Evolutionary conservation across 495 filamentous ascomycete genomes (phyloP).

Genomic region (Xylaria intraflava): DNA sequence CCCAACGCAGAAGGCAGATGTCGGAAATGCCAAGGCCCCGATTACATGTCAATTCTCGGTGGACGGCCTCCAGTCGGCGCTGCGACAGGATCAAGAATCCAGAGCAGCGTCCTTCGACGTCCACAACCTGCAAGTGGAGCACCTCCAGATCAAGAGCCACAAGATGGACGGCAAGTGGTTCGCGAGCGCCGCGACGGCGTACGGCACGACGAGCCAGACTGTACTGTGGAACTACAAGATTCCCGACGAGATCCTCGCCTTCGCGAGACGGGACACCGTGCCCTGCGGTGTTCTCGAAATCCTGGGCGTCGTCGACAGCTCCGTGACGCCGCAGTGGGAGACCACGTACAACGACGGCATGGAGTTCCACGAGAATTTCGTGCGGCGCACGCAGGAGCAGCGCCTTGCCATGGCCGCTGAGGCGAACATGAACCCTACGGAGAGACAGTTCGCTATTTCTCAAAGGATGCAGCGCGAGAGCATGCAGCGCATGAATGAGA

Average conservation of each 20-base stretch:
- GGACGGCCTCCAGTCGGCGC: conserved; percentile 35
- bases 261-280: conserved; percentile 47
- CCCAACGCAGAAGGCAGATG: conserved; percentile 23
- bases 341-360: conserved; percentile 32
- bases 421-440: conserved; percentile 36
- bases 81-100: conserved; percentile 27
- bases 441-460: conserved; percentile 36
- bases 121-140: conserved; percentile 36
- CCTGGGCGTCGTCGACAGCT: conserved; percentile 44
- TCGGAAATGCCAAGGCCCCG: conserved; percentile 15
- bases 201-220: conserved; percentile 44
- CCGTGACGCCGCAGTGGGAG: conserved; percentile 52
- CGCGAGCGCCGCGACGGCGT: conserved; percentile 47
- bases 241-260: conserved; percentile 44
- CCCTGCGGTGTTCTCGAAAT: conserved; percentile 58
- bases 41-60: conserved; percentile 42
- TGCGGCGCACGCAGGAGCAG: conserved; percentile 33
- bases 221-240: conserved; percentile 58
- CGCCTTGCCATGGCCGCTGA: conserved; percentile 39
- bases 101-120: conserved; percentile 19
- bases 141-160: conserved; percentile 27
- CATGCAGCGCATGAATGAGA: conserved; percentile 34
- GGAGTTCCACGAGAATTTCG: conserved; percentile 31
- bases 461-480: conserved; percentile 32
- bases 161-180: conserved; percentile 51